A percentile compares a stretch with the other conserved stretches of the same genome.
phyloP scores from a whole-genome alignment of 345 rosid species.

The Populus alba region DNA sequence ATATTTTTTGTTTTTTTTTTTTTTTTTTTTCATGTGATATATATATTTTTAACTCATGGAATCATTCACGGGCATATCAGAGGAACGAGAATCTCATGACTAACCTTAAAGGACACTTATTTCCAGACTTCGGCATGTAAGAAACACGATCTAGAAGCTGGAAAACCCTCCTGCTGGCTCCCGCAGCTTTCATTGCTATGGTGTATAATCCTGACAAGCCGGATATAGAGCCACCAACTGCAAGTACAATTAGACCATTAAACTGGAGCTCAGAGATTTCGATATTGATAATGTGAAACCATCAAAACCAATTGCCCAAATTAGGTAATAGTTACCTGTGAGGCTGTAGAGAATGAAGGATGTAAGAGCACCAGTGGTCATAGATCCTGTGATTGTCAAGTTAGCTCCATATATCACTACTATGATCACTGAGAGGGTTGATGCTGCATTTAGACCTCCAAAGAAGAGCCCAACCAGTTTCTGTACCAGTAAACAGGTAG shows the following conservation, averaged over 20 bases:
- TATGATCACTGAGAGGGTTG: slow-evolving; percentile 68
- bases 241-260: slow-evolving; percentile 8
- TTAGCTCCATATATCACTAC: slow-evolving; percentile 89
- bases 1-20: not conserved
- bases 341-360: slow-evolving; percentile 96
- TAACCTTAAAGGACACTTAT: slow-evolving; percentile 72
- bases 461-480: slow-evolving; percentile 67
- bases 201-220: slow-evolving; percentile 80
- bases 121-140: slow-evolving; percentile 73
- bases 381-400: slow-evolving; percentile 73
- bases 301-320: not conserved
- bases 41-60: not conserved
- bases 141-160: slow-evolving; percentile 89
- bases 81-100: slow-evolving; percentile 5
- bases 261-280: not conserved
- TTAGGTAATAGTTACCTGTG: slow-evolving; percentile 53
- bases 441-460: slow-evolving; percentile 87
- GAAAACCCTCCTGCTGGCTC: slow-evolving; percentile 88
- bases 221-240: slow-evolving; percentile 91
- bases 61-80: not conserved
- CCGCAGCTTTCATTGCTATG: slow-evolving; percentile 96
- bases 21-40: not conserved
- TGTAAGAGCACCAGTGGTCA: slow-evolving; percentile 88
- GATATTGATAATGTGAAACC: not conserved
- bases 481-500: slow-evolving; percentile 29